These are phyloP conservation scores for Nakazawaea laoshanensis DNA, from an alignment of 805 yeast genomes.

Conservation along the genomic window DNA sequence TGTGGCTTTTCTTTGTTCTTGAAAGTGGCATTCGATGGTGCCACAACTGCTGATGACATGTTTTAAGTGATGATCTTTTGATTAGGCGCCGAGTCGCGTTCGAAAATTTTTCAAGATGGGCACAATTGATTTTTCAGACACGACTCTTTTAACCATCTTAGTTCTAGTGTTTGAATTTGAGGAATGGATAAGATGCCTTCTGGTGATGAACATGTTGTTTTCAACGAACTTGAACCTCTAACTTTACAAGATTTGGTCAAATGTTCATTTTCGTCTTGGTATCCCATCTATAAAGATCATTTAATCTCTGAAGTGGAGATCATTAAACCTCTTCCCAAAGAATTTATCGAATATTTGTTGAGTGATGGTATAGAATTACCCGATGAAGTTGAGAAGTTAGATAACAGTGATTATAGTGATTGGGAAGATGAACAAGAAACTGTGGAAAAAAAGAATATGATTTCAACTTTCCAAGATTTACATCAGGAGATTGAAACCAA, in stretches of 20 bases:
- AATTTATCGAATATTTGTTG: slow-evolving; percentile 50
- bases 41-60: slow-evolving; percentile 7
- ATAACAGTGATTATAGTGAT: slow-evolving; percentile 56
- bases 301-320: slow-evolving; percentile 40
- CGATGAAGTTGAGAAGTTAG: slow-evolving; percentile 27
- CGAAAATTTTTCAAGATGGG: background rate
- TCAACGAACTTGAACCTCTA: slow-evolving; percentile 12
- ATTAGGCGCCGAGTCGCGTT: background rate
- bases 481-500: slow-evolving; percentile 41
- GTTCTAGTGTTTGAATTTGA: background rate
- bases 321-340: slow-evolving; percentile 47
- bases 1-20: slow-evolving; percentile 91
- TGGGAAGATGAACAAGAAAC: slow-evolving; percentile 43
- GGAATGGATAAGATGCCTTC: slow-evolving; percentile 2
- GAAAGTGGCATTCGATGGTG: slow-evolving; percentile 78
- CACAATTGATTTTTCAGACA: background rate
- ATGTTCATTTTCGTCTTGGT: slow-evolving; percentile 57
- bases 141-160: background rate
- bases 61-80: background rate
- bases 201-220: slow-evolving; percentile 1
- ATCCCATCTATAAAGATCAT: slow-evolving; percentile 35
- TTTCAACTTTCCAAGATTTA: slow-evolving; percentile 40
- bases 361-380: slow-evolving; percentile 67
- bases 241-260: slow-evolving; percentile 34
- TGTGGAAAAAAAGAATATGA: slow-evolving; percentile 14